phyloP scores from a whole-genome alignment of 164 flowering plant species.

The Vitis vinifera region ASM3070453v1 NC_081807.1:19290001-19290500 shows the following conservation, averaged over 20 bases:
- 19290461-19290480: no score
- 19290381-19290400: no score
- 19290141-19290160: not conserved
- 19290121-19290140: not conserved
- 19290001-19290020: slow-evolving; percentile 38
- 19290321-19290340: not conserved
- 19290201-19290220: slow-evolving; percentile 29
- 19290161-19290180: not conserved
- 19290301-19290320: not conserved
- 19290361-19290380: not conserved
- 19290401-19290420: no score
- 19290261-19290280: slow-evolving; percentile 31
- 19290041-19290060: slow-evolving; percentile 36
- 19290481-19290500: no score
- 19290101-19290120: slow-evolving; percentile 21
- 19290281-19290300: slow-evolving; percentile 29
- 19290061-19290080: slow-evolving; percentile 28
- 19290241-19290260: slow-evolving; percentile 32
- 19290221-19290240: slow-evolving; percentile 32
- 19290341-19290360: not conserved
- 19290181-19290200: slow-evolving; percentile 6
- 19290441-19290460: no score
- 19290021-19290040: slow-evolving; percentile 31
- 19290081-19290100: slow-evolving; percentile 26
- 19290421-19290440: no score